A percentile compares a stretch with the other conserved stretches of the same genome.
Evolutionary conservation across 352 stramenopile species (phyloP).

Genomic region (Pythium grandisporangium): DNA sequence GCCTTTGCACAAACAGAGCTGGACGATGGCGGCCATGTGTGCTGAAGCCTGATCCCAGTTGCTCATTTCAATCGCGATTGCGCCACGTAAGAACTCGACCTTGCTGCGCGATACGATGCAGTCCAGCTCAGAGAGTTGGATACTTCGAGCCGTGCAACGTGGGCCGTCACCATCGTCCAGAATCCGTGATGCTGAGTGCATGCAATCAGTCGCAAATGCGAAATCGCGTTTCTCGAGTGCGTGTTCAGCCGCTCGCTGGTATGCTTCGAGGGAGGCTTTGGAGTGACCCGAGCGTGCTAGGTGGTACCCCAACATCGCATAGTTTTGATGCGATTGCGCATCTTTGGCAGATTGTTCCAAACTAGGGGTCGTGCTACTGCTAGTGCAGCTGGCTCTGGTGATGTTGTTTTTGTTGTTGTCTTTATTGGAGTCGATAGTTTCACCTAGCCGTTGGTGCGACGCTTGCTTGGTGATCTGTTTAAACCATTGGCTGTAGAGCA

Average conservation of each 20-base stretch:
- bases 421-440: not conserved
- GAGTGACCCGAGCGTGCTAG: slow-evolving; percentile 42
- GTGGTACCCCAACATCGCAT: slow-evolving; percentile 57
- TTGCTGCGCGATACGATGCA: slow-evolving; percentile 49
- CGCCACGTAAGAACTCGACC: slow-evolving; percentile 65
- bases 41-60: slow-evolving; percentile 52
- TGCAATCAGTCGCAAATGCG: slow-evolving; percentile 60
- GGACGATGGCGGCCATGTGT: slow-evolving; percentile 56
- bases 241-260: slow-evolving; percentile 46
- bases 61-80: slow-evolving; percentile 62
- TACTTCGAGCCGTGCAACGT: no score
- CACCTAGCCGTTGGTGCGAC: not conserved
- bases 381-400: not conserved
- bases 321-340: no score
- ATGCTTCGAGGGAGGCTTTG: slow-evolving; percentile 44
- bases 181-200: slow-evolving; percentile 66
- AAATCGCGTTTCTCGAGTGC: slow-evolving; percentile 47
- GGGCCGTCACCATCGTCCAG: slow-evolving; percentile 35
- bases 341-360: no score
- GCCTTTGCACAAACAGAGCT: slow-evolving; percentile 52
- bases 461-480: slow-evolving; percentile 10
- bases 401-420: no score
- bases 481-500: slow-evolving; percentile 55
- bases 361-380: not conserved
- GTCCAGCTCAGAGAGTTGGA: slow-evolving; percentile 47